phyloP scores from a whole-genome alignment of 352 stramenopile species.

The Phytopythium montanum region DNA sequence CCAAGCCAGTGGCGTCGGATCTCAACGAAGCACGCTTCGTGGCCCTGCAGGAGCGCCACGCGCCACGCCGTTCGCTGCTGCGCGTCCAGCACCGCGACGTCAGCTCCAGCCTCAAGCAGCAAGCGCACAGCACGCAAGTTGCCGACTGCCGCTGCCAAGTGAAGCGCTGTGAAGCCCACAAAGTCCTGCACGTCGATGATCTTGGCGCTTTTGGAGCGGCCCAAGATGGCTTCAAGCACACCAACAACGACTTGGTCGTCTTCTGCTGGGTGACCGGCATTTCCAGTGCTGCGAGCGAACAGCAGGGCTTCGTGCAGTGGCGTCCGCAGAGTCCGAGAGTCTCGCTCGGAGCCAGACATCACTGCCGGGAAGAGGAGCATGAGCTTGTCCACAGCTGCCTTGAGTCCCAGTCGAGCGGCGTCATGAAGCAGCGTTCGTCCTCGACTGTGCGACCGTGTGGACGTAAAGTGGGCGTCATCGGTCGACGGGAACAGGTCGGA shows the following conservation, averaged over 20 bases:
- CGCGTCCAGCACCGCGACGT: constrained; percentile 39
- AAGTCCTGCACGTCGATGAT: constrained; percentile 48
- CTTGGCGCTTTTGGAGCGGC: constrained; percentile 16
- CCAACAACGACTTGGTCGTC: constrained; percentile 22
- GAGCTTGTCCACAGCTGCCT: constrained; percentile 40
- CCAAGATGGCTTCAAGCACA: constrained; percentile 28
- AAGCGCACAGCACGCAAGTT: constrained; percentile 32
- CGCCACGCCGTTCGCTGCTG: constrained; percentile 54
- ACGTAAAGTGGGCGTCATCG: background rate
- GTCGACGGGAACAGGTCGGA: constrained; percentile 23
- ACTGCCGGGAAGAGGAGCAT: constrained; percentile 42
- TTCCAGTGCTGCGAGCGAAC: constrained; percentile 2
- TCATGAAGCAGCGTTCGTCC: constrained; percentile 44
- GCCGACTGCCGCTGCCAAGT: constrained; percentile 45
- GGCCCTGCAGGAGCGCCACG: constrained; percentile 42
- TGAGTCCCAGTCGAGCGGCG: constrained; percentile 39
- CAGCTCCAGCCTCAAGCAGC: constrained; percentile 41
- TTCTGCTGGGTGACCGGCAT: constrained; percentile 11
- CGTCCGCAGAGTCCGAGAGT: constrained; percentile 41
- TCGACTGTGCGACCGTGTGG: constrained; percentile 13
- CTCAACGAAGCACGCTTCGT: constrained; percentile 61
- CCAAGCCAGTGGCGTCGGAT: constrained; percentile 58
- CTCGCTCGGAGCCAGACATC: constrained; percentile 33
- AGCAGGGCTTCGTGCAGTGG: constrained; percentile 47
- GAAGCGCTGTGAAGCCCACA: constrained; percentile 54